phyloP scores from a whole-genome alignment of 169 alveolate genomes.

The Babesia bovis region DNA sequence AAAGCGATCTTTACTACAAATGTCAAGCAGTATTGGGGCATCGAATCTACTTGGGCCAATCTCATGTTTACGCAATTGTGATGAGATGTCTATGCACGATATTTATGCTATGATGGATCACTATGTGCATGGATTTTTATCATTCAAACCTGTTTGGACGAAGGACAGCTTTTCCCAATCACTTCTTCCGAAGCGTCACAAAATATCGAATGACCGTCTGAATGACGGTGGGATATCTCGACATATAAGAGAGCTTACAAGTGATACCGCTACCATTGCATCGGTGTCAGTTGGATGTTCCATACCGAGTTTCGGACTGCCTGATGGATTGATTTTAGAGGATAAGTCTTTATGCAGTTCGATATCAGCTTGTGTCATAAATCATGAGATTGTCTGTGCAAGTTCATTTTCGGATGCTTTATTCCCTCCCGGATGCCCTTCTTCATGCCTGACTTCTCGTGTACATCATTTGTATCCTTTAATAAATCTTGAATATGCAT shows the following conservation, averaged over 20 bases:
- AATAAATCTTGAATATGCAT: constrained; percentile 4
- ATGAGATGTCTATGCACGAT: constrained; percentile 20
- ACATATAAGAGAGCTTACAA: constrained; percentile 35
- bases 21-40: background rate
- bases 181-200: background rate
- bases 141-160: constrained; percentile 45
- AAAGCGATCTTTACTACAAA: background rate
- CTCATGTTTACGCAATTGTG: background rate
- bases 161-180: background rate
- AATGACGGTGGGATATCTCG: constrained; percentile 61
- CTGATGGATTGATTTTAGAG: background rate
- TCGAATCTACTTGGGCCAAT: background rate
- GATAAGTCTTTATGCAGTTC: background rate
- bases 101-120: constrained; percentile 28
- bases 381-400: constrained; percentile 38
- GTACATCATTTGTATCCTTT: constrained; percentile 6
- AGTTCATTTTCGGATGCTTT: constrained; percentile 29
- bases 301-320: background rate
- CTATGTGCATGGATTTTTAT: constrained; percentile 7
- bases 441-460: background rate
- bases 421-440: constrained; percentile 28
- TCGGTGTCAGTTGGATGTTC: constrained; percentile 20
- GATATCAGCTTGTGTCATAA: background rate
- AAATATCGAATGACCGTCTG: constrained; percentile 13
- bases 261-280: background rate